These are phyloP conservation scores for Venturia oleaginea DNA, from an alignment of 2,329 filamentous ascomycete genomes.

Conservation along the genomic window DNA sequence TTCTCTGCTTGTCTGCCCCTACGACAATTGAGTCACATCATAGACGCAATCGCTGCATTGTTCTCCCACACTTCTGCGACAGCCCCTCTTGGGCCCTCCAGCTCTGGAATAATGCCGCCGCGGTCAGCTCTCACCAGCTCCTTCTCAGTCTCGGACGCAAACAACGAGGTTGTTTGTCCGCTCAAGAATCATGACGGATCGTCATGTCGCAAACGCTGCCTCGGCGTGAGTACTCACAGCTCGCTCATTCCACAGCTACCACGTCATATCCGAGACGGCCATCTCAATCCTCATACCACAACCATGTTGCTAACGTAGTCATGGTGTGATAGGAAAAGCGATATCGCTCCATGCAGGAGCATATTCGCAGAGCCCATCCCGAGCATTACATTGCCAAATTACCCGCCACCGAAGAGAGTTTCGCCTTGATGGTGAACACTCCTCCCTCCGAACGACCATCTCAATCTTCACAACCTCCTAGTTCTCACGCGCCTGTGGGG, in stretches of 20 bases:
- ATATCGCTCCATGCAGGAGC: constrained; percentile 98
- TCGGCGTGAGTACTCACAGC: constrained; percentile 69
- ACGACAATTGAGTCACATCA: neutral
- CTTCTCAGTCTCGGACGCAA: constrained; percentile 84
- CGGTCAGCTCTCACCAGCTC: constrained; percentile 79
- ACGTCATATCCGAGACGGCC: neutral
- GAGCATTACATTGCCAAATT: constrained; percentile 97
- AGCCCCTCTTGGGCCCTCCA: constrained; percentile 45
- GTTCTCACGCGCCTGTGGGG: neutral
- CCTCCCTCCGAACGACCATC: constrained; percentile 65
- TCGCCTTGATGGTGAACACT: constrained; percentile 89
- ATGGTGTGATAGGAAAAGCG: constrained; percentile 65
- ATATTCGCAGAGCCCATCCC: constrained; percentile 92
- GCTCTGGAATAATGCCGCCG: constrained; percentile 81
- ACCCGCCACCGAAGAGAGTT: constrained; percentile 95
- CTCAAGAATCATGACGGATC: constrained; percentile 93
- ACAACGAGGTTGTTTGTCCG: constrained; percentile 95
- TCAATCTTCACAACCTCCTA: constrained; percentile 36
- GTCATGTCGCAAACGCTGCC: constrained; percentile 92
- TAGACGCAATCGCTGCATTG: neutral
- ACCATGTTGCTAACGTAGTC: neutral
- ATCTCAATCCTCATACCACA: neutral
- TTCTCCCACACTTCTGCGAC: neutral
- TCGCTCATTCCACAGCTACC: neutral
- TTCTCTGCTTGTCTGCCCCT: neutral